phyloP scores from a whole-genome alignment of 164 flowering plant species.

The Berberis vulgaris region DNA sequence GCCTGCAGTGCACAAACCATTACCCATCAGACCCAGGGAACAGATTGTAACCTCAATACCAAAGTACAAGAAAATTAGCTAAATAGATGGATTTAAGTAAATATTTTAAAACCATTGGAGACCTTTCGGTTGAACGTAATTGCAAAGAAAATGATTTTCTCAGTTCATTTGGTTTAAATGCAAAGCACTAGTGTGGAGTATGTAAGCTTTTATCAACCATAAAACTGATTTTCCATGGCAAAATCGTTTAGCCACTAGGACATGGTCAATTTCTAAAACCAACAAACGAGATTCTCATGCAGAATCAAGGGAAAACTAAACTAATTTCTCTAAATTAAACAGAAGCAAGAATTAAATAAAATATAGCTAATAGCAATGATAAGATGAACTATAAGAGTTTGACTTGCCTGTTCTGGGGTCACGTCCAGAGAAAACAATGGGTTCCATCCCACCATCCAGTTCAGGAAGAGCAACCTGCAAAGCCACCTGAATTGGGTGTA shows the following conservation, averaged over 20 bases:
- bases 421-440: constrained; percentile 92
- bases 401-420: constrained; percentile 84
- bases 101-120: neutral
- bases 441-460: constrained; percentile 99
- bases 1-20: constrained; percentile 38
- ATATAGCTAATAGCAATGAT: neutral
- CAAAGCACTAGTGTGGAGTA: too few species aligned
- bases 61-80: neutral
- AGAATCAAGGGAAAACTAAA: neutral
- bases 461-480: constrained; percentile 98
- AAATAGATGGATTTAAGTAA: neutral
- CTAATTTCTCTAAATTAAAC: neutral
- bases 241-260: too few species aligned
- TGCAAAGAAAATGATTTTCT: too few species aligned
- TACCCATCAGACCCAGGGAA: constrained; percentile 1
- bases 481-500: constrained; percentile 99
- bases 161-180: too few species aligned
- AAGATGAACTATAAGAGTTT: neutral
- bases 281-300: too few species aligned
- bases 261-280: too few species aligned
- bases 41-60: neutral
- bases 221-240: too few species aligned
- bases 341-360: neutral
- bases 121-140: neutral
- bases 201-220: too few species aligned